These are phyloP conservation scores for Theobroma cacao DNA, from an alignment of 345 rosid genomes.

Conservation along the genomic window DNA sequence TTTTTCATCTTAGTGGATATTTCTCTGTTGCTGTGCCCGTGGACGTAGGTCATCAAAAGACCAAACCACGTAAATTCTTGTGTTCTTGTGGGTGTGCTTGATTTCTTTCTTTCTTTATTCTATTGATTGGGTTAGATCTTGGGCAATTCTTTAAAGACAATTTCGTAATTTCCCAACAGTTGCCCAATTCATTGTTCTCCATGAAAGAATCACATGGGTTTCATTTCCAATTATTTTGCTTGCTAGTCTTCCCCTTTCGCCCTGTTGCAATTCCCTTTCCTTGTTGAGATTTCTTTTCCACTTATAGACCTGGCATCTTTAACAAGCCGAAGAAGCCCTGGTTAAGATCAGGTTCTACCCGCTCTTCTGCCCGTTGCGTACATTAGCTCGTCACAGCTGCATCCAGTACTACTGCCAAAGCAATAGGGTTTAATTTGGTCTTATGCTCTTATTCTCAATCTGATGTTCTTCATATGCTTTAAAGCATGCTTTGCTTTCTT, in stretches of 20 bases:
- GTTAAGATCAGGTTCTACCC: not conserved
- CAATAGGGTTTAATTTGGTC: not conserved
- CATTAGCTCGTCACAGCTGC: not conserved
- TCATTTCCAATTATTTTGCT: conserved; percentile 45
- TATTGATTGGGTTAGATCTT: too few relatives aligned
- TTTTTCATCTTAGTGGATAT: too few relatives aligned
- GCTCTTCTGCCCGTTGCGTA: too few relatives aligned
- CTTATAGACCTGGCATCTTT: conserved; percentile 60
- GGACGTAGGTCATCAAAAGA: too few relatives aligned
- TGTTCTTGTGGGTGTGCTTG: too few relatives aligned
- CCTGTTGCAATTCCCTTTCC: conserved; percentile 60
- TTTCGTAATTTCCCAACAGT: too few relatives aligned
- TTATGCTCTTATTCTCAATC: not conserved
- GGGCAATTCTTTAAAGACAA: too few relatives aligned
- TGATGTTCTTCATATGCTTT: too few relatives aligned
- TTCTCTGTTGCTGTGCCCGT: too few relatives aligned
- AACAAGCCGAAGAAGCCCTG: conserved; percentile 42
- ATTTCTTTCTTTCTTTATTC: too few relatives aligned
- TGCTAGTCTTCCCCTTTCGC: conserved; percentile 56
- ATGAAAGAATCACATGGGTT: conserved; percentile 30
- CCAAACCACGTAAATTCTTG: too few relatives aligned
- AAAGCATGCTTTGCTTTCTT: not conserved
- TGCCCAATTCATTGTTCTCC: conserved; percentile 32
- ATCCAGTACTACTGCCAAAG: not conserved
- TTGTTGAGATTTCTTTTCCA: conserved; percentile 58